phyloP scores from a whole-genome alignment of 495 filamentous ascomycete species.

The Lasiosphaeria ovina region DNA sequence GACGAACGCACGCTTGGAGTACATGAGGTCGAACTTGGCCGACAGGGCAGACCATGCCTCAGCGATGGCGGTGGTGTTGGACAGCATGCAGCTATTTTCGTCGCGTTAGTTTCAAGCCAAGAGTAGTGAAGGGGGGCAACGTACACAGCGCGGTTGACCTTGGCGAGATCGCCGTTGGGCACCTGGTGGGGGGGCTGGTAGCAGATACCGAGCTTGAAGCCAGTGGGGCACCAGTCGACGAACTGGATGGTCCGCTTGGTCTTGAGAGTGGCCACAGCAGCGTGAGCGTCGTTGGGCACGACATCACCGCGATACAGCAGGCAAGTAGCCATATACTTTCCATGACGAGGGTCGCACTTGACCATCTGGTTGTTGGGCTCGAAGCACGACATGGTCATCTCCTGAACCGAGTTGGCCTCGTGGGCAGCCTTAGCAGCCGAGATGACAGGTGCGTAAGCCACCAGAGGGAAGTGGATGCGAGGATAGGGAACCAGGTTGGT shows the following conservation, averaged over 20 bases:
- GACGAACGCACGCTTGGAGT: slow-evolving; percentile 99
- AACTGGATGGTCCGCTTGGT: slow-evolving; percentile 98
- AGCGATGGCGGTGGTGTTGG: slow-evolving; percentile 98
- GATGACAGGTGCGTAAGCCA: slow-evolving; percentile 92
- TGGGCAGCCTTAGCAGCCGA: slow-evolving; percentile 91
- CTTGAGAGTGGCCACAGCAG: slow-evolving; percentile 91
- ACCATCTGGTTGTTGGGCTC: slow-evolving; percentile 92
- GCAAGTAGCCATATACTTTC: slow-evolving; percentile 99
- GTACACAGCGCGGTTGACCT: slow-evolving; percentile 96
- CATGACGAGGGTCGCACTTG: slow-evolving; percentile 97
- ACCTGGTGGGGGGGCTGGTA: slow-evolving; percentile 95
- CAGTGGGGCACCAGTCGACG: slow-evolving; percentile 99
- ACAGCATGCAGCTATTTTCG: slow-evolving; percentile 82
- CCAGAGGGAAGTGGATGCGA: slow-evolving; percentile 98
- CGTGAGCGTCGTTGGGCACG: slow-evolving; percentile 90
- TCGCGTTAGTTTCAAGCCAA: slow-evolving; percentile 20
- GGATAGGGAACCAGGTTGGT: slow-evolving; percentile 98
- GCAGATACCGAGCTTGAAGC: slow-evolving; percentile 99
- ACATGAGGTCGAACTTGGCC: slow-evolving; percentile 99
- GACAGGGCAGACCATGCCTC: slow-evolving; percentile 98
- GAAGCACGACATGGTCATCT: slow-evolving; percentile 87
- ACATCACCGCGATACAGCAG: slow-evolving; percentile 98
- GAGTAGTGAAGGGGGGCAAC: slow-evolving; percentile 34
- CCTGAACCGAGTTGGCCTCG: slow-evolving; percentile 87
- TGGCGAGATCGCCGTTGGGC: slow-evolving; percentile 93